phyloP scores from a whole-genome alignment of 108 stramenopile genomes.

The Nitzschia sp. region DNA sequence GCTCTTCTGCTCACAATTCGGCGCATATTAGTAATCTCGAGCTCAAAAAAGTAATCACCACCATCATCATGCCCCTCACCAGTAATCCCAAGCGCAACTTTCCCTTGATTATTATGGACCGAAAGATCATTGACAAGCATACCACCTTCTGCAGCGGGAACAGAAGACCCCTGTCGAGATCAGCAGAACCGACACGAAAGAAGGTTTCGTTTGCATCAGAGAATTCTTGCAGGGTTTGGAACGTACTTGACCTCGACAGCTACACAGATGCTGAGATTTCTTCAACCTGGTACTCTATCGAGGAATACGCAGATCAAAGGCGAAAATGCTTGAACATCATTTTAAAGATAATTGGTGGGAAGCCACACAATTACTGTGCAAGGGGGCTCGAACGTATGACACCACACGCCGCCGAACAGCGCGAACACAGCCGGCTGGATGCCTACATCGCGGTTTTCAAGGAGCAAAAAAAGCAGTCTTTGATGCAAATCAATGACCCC shows the following conservation, averaged over 20 bases:
- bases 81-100: too few species aligned
- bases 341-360: not conserved
- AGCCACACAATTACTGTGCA: not conserved
- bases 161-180: too few species aligned
- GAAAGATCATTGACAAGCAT: too few species aligned
- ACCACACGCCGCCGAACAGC: not conserved
- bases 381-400: not conserved
- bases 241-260: not conserved
- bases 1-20: too few species aligned
- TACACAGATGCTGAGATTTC: not conserved
- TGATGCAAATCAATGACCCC: not conserved
- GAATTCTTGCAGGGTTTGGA: not conserved
- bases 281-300: not conserved
- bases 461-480: not conserved
- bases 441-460: not conserved
- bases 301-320: not conserved
- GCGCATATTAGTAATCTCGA: too few species aligned
- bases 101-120: too few species aligned
- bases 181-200: not conserved
- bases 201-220: not conserved
- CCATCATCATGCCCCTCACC: too few species aligned
- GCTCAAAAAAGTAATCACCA: too few species aligned
- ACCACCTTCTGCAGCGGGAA: too few species aligned
- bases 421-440: not conserved
- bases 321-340: not conserved